Conservation (phyloP, 2,329 filamentous ascomycete genomes). For the Colletotrichum limetticola region DNA sequence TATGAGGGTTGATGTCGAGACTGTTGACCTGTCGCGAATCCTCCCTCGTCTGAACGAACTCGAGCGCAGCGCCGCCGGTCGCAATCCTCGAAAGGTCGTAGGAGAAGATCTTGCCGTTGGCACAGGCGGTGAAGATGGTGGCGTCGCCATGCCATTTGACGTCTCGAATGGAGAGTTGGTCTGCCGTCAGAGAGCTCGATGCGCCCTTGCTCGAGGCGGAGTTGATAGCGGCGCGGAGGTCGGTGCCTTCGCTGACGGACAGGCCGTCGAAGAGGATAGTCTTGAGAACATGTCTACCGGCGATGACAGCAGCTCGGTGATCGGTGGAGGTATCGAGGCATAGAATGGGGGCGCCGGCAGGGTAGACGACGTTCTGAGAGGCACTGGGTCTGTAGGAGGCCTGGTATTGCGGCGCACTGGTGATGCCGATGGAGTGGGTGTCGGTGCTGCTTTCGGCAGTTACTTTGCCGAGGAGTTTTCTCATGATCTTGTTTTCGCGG, state of each 20-base stretch:
- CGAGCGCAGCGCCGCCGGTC: constrained; percentile 56
- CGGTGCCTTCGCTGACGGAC: constrained; percentile 64
- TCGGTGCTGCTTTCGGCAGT: constrained; percentile 58
- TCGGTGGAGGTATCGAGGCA: constrained; percentile 70
- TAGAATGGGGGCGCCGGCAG: constrained; percentile 63
- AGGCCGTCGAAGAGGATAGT: constrained; percentile 66
- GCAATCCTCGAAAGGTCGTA: constrained; percentile 68
- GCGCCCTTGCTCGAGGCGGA: constrained; percentile 55
- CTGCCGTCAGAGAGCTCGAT: constrained; percentile 48
- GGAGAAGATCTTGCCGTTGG: constrained; percentile 72
- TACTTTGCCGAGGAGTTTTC: constrained; percentile 68
- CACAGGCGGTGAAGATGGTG: constrained; percentile 71
- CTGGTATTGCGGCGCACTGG: constrained; percentile 54
- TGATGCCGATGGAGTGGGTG: constrained; percentile 54
- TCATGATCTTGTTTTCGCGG: constrained; percentile 67
- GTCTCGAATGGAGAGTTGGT: constrained; percentile 73
- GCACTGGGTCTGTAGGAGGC: constrained; percentile 61
- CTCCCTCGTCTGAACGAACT: constrained; percentile 68
- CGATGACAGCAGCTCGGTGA: constrained; percentile 65
- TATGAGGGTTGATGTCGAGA: constrained; percentile 71
- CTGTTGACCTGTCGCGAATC: constrained; percentile 73
- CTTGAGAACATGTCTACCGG: constrained; percentile 70
- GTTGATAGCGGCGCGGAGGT: constrained; percentile 67
- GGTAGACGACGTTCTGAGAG: constrained; percentile 66
- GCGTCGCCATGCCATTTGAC: constrained; percentile 68